phyloP scores from a whole-genome alignment of 441 rosid species.

The Bruguiera hainesii region DNA sequence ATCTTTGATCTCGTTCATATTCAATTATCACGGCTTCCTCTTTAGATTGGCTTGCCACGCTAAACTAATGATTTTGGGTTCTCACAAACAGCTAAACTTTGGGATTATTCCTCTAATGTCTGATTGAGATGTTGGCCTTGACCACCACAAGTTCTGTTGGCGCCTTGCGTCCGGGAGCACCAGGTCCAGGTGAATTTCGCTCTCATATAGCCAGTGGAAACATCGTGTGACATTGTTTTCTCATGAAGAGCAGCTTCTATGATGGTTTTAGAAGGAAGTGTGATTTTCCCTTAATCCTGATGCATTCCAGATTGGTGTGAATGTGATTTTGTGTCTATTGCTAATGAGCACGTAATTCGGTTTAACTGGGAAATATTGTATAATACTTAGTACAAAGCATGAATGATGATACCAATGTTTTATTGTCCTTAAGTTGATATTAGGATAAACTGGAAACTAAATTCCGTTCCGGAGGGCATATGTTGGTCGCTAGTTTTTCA shows the following conservation, averaged over 20 bases:
- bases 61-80: too few species aligned
- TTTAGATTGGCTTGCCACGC: too few species aligned
- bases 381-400: not conserved
- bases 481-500: too few species aligned
- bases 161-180: not conserved
- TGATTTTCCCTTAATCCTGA: not conserved
- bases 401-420: too few species aligned
- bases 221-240: not conserved
- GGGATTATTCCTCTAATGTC: not conserved
- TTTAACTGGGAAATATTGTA: not conserved
- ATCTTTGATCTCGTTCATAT: too few species aligned
- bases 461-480: too few species aligned
- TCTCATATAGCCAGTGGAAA: not conserved
- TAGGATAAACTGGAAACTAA: too few species aligned
- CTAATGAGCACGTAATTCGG: not conserved
- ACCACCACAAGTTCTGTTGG: constrained; percentile 8
- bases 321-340: not conserved
- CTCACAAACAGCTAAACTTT: not conserved
- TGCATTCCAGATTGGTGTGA: not conserved
- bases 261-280: not conserved
- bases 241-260: not conserved
- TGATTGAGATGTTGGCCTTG: constrained; percentile 12
- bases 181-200: constrained; percentile 15
- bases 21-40: too few species aligned
- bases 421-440: too few species aligned